Evolutionary conservation across 169 alveolate genomes (phyloP).

Genomic region (Plasmodium knowlesi): DNA sequence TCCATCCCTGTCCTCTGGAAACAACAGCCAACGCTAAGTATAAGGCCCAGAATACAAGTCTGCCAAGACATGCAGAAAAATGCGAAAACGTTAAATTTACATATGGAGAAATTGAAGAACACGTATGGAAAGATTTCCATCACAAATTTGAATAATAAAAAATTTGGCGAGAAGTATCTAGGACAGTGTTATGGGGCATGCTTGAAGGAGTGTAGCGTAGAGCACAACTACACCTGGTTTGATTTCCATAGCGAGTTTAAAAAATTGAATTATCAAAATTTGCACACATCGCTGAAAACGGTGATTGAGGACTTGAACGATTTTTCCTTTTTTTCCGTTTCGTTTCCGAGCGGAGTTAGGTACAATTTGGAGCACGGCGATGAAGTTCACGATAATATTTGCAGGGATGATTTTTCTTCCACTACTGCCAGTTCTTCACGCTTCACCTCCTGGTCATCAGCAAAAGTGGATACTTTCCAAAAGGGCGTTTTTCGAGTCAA

Average conservation of each 20-base stretch:
- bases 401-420: not conserved
- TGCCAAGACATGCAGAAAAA: slow-evolving; percentile 48
- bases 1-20: slow-evolving; percentile 98
- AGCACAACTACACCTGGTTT: slow-evolving; percentile 67
- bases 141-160: slow-evolving; percentile 71
- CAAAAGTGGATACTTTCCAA: slow-evolving; percentile 80
- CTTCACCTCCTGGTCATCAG: slow-evolving; percentile 15
- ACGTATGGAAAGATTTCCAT: slow-evolving; percentile 67
- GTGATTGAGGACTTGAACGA: slow-evolving; percentile 38
- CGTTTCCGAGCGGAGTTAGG: slow-evolving; percentile 22
- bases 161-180: slow-evolving; percentile 62
- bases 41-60: slow-evolving; percentile 55
- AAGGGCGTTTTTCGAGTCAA: slow-evolving; percentile 96
- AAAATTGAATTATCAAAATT: slow-evolving; percentile 38
- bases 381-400: not conserved
- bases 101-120: slow-evolving; percentile 60
- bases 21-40: slow-evolving; percentile 78
- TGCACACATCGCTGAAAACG: slow-evolving; percentile 21
- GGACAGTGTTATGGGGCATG: slow-evolving; percentile 67
- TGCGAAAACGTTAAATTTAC: slow-evolving; percentile 45
- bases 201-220: slow-evolving; percentile 27
- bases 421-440: not conserved
- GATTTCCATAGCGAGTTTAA: slow-evolving; percentile 70
- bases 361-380: slow-evolving; percentile 12
- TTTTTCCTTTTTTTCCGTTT: slow-evolving; percentile 54